Evolutionary conservation across 2,329 filamentous ascomycete genomes (phyloP), one percentile per base, ranked within the genome.

Genomic region (Xylariaceae sp.): DNA sequence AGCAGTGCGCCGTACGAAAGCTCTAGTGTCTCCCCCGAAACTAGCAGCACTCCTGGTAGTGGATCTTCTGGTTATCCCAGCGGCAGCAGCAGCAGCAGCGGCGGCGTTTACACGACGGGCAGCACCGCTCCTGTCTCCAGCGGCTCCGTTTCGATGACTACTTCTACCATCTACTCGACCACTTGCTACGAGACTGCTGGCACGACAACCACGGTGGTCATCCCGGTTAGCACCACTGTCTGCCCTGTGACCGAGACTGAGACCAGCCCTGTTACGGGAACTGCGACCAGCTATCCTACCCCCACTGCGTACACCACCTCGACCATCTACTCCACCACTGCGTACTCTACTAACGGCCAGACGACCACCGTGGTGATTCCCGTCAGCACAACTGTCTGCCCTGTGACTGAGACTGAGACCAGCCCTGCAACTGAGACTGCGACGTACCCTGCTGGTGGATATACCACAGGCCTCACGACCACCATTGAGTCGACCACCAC

Each of bases 101-200:
- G 43, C 24, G 16, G 26, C 15, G 40, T 30, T 13, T 13, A 6
- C 23, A 13, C 47, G 9, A 50, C 37, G 6, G 27, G 13, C 9
- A 16, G 21, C 48, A 15, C n/a, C 30, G 42, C 36, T 40, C 39
- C 51, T 23, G 29, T 46, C 8, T 55, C 48, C 49, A 50, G 21
- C 18, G 37, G 35, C 37, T 30, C 55, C 11, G 52, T 50, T n/a
- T 44, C 43, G 27, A 53, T 59, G 40, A 69, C 68, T 21, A 72
- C 69, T 13, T 70, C 68, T 18, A 71, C 69, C 36, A 63, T 71
- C 51, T 71, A 67, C 55, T 49, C 60, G 10, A 69, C 66, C n/a
- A 64, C 44, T 24, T 52, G 60, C 16, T 47, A 62, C 48, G 66
- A 64, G 29, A 46, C 65, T 20, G 61, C 58, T 30, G 57, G 58